A percentile compares a stretch with the other conserved stretches of the same genome.
phyloP scores from a whole-genome alignment of 805 yeast species.

The Kodamaea neixiangensis region DNA sequence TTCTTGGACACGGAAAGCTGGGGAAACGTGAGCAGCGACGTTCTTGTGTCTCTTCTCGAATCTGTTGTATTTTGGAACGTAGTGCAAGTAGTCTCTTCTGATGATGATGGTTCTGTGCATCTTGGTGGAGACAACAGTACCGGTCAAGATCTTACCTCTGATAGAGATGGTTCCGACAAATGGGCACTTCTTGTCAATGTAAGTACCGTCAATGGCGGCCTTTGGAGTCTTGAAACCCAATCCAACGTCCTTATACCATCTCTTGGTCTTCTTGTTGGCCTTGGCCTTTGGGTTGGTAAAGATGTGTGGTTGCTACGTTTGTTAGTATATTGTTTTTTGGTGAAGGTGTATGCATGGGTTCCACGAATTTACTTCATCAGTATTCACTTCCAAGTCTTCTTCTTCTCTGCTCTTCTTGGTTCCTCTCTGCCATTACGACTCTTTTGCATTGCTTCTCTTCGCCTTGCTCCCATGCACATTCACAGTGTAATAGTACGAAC shows the following conservation, averaged over 20 bases:
- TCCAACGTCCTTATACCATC: constrained; percentile 99
- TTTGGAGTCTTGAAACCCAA: constrained; percentile 99
- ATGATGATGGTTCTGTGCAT: constrained; percentile 99
- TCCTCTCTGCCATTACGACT: not conserved
- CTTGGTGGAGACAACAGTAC: constrained; percentile 99
- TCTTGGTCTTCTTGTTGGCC: constrained; percentile 98
- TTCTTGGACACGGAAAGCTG: constrained; percentile 99
- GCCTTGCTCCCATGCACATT: not conserved
- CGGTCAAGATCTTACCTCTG: constrained; percentile 99
- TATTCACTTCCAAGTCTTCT: not conserved
- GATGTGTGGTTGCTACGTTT: constrained; percentile 95
- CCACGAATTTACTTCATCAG: no score
- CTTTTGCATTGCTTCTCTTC: not conserved
- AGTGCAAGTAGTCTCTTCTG: constrained; percentile 99
- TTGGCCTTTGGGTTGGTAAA: constrained; percentile 99
- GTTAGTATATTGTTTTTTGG: constrained; percentile 37
- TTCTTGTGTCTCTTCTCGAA: constrained; percentile 99
- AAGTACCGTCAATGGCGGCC: constrained; percentile 96
- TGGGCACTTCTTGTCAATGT: constrained; percentile 99
- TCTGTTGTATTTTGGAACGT: constrained; percentile 99
- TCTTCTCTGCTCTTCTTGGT: not conserved
- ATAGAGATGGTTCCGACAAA: constrained; percentile 95
- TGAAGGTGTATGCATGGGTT: not conserved
- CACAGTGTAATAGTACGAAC: constrained; percentile 51
- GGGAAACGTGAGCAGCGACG: constrained; percentile 99